phyloP scores from a whole-genome alignment of 345 rosid species.

The Ceriops zippeliana region DNA sequence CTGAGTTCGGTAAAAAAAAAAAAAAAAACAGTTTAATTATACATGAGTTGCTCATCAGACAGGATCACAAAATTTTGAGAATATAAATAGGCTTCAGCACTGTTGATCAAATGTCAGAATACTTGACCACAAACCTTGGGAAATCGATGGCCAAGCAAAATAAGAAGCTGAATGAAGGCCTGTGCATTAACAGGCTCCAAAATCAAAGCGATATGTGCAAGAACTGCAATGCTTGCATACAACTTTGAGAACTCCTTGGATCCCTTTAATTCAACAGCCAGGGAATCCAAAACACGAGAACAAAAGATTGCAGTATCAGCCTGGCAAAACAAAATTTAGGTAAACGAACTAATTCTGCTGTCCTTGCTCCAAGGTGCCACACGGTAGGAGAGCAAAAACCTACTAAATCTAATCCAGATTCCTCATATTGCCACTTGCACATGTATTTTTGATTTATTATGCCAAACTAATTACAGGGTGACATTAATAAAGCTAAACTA shows the following conservation, averaged over 20 bases:
- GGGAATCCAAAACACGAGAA: conserved; percentile 57
- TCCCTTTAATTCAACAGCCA: conserved; percentile 61
- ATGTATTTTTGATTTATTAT: too few relatives aligned
- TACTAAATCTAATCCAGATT: too few relatives aligned
- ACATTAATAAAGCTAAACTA: too few relatives aligned
- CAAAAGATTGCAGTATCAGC: conserved; percentile 48
- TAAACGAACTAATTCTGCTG: background rate
- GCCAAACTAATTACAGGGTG: too few relatives aligned
- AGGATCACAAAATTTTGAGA: background rate
- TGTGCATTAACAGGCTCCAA: conserved; percentile 44
- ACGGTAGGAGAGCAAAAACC: too few relatives aligned
- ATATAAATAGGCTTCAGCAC: background rate
- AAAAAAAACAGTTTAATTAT: background rate
- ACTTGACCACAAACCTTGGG: conserved; percentile 58
- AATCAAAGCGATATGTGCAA: conserved; percentile 68
- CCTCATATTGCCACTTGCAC: too few relatives aligned
- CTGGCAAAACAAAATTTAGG: conserved; percentile 37
- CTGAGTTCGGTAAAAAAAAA: conserved; percentile 30
- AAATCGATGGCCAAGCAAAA: conserved; percentile 70
- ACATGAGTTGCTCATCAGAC: background rate
- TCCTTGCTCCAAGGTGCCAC: too few relatives aligned
- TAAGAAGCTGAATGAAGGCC: conserved; percentile 64
- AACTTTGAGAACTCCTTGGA: conserved; percentile 76
- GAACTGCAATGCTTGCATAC: conserved; percentile 63
- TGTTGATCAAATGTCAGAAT: background rate